These are phyloP conservation scores for Trypanosoma congolense DNA, from an alignment of 208 protist species.

Conservation along the genomic window DNA sequence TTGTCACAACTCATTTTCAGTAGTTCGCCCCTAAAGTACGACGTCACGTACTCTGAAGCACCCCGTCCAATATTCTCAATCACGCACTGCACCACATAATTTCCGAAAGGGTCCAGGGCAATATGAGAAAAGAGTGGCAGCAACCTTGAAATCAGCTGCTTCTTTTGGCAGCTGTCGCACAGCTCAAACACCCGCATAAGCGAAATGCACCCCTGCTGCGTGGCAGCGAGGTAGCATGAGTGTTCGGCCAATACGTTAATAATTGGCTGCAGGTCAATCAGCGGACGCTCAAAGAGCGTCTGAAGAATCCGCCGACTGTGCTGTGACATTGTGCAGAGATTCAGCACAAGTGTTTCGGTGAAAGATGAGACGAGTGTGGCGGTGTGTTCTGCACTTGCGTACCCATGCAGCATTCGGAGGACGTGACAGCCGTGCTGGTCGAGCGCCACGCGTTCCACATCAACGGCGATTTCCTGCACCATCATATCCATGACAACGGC, in stretches of 20 bases:
- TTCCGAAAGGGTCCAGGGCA: constrained; percentile 76
- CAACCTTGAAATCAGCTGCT: constrained; percentile 47
- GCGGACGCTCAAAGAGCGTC: constrained; percentile 61
- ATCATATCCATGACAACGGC: constrained; percentile 24
- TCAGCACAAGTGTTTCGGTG: constrained; percentile 66
- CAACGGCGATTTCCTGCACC: constrained; percentile 44
- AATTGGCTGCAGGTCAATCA: constrained; percentile 53
- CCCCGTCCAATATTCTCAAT: constrained; percentile 66
- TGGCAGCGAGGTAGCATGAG: constrained; percentile 72
- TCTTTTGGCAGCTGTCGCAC: constrained; percentile 50
- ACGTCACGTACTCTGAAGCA: constrained; percentile 55
- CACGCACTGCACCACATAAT: constrained; percentile 88
- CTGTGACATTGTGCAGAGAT: constrained; percentile 76
- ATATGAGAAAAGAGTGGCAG: constrained; percentile 63
- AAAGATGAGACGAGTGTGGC: constrained; percentile 45
- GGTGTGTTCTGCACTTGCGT: constrained; percentile 46
- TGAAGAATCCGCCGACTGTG: constrained; percentile 74
- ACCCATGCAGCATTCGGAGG: constrained; percentile 48
- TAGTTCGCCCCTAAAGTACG: constrained; percentile 50
- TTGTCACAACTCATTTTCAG: constrained; percentile 80
- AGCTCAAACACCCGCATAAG: constrained; percentile 82
- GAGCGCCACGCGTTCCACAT: constrained; percentile 52
- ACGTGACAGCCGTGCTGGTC: constrained; percentile 77
- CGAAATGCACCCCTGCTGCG: constrained; percentile 84
- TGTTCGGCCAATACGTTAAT: constrained; percentile 61